A percentile compares a stretch with the other conserved stretches of the same genome.
Conservation (phyloP, 1,139 yeast genomes). For the Debaryomyces nepalensis region DNA sequence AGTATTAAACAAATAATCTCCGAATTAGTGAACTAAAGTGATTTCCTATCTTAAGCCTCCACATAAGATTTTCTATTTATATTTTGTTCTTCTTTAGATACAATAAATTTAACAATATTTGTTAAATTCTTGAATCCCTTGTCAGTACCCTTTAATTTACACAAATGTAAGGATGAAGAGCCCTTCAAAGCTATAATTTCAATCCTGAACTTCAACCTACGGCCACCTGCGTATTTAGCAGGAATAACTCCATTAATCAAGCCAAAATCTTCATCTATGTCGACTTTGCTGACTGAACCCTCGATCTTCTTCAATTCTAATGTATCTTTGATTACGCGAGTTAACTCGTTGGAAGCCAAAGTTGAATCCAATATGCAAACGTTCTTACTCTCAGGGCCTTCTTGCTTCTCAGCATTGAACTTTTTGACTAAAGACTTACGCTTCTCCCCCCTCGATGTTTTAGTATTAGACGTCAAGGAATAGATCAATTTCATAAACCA, state of each 20-base stretch:
- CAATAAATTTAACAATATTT: conserved; percentile 48
- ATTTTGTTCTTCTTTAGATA: conserved; percentile 42
- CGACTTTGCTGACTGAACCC: conserved; percentile 51
- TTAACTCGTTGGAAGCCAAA: conserved; percentile 35
- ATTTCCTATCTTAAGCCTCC: conserved; percentile 1
- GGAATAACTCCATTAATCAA: conserved; percentile 53
- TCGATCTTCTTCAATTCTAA: conserved; percentile 54
- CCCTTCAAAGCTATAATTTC: conserved; percentile 45
- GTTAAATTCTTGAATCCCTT: conserved; percentile 63
- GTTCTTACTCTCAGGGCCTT: conserved; percentile 22
- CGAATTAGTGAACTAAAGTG: conserved; percentile 6
- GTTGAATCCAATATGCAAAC: conserved; percentile 40
- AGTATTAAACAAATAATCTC: conserved; percentile 2
- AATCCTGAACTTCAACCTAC: conserved; percentile 53
- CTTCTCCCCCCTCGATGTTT: conserved; percentile 11
- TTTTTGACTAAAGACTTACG: conserved; percentile 11
- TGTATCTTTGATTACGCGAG: conserved; percentile 43
- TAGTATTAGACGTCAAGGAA: conserved; percentile 24
- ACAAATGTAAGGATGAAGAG: conserved; percentile 56
- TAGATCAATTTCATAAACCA: conserved; percentile 49
- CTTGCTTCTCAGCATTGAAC: conserved; percentile 4
- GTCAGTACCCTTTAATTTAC: conserved; percentile 68
- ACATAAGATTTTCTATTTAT: conserved; percentile 22
- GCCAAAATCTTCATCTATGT: conserved; percentile 49
- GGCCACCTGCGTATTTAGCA: conserved; percentile 54